Evolutionary conservation across 2,329 filamentous ascomycete species (phyloP).

Genomic region (Aspergillus uvarum): DNA sequence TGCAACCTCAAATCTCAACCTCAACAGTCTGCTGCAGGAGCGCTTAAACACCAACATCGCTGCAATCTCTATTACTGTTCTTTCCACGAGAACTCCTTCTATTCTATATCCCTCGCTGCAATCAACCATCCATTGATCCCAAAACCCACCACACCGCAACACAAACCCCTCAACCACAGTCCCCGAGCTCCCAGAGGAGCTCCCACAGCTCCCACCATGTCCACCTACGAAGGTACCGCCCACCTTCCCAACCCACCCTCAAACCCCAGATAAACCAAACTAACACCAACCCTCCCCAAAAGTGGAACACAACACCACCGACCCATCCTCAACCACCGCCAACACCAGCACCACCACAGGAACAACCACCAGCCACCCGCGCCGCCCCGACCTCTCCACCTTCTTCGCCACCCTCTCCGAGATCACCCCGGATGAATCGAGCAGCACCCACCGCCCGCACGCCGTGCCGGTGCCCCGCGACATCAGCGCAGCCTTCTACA

Average conservation of each 20-base stretch:
- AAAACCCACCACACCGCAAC: no score
- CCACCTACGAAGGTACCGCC: constrained; percentile 43
- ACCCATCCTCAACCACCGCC: constrained; percentile 22
- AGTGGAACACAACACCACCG: constrained; percentile 46
- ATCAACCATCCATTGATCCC: no score
- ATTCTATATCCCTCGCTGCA: no score
- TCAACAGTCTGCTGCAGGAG: no score
- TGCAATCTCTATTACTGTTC: no score
- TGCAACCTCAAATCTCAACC: neutral
- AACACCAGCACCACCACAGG: neutral
- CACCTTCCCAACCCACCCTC: neutral
- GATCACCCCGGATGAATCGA: constrained; percentile 50
- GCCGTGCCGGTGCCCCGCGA: constrained; percentile 61
- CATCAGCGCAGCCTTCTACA: constrained; percentile 59
- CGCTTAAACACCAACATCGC: no score
- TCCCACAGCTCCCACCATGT: constrained; percentile 30
- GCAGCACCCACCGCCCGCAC: constrained; percentile 50
- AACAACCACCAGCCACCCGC: constrained; percentile 33
- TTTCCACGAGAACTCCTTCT: no score
- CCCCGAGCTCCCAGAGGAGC: neutral
- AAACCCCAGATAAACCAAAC: neutral
- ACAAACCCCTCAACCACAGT: neutral
- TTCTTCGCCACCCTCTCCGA: constrained; percentile 63
- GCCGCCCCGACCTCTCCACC: constrained; percentile 63
- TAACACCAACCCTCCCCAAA: constrained; percentile 10